Conservation (phyloP, 768 basidiomycete species). For the Mycena crocata region DNA sequence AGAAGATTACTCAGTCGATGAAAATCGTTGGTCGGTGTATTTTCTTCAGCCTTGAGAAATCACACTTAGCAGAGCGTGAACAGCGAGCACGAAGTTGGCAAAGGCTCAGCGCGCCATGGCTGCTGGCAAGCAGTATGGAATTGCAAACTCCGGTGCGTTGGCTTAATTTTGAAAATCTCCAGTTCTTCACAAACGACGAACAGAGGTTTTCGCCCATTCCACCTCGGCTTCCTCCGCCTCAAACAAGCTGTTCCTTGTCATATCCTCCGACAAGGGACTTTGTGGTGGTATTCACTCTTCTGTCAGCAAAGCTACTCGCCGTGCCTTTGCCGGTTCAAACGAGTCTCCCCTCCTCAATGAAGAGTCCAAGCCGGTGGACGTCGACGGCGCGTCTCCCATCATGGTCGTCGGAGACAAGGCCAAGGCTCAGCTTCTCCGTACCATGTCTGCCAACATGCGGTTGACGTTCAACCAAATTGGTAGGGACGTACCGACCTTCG, state of each 20-base stretch:
- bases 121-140: constrained; percentile 91
- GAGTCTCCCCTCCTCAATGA: constrained; percentile 61
- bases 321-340: constrained; percentile 66
- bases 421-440: constrained; percentile 88
- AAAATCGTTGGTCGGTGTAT: constrained; percentile 88
- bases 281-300: constrained; percentile 99
- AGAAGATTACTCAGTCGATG: constrained; percentile 96
- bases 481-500: constrained; percentile 96
- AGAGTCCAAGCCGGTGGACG: constrained; percentile 52
- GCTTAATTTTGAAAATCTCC: not conserved
- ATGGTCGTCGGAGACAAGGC: constrained; percentile 98
- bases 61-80: too few species aligned
- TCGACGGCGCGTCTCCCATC: constrained; percentile 73
- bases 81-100: constrained; percentile 91
- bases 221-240: constrained; percentile 74
- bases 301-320: constrained; percentile 89
- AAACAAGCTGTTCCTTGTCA: constrained; percentile 90
- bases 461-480: constrained; percentile 98
- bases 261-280: constrained; percentile 99
- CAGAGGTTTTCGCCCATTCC: constrained; percentile 91
- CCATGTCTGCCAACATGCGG: constrained; percentile 70
- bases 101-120: constrained; percentile 96
- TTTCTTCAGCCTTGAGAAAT: too few species aligned
- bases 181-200: not conserved
- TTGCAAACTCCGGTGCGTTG: constrained; percentile 86